Conservation (phyloP, 768 basidiomycete genomes). For the Mycena vitilis region DNA sequence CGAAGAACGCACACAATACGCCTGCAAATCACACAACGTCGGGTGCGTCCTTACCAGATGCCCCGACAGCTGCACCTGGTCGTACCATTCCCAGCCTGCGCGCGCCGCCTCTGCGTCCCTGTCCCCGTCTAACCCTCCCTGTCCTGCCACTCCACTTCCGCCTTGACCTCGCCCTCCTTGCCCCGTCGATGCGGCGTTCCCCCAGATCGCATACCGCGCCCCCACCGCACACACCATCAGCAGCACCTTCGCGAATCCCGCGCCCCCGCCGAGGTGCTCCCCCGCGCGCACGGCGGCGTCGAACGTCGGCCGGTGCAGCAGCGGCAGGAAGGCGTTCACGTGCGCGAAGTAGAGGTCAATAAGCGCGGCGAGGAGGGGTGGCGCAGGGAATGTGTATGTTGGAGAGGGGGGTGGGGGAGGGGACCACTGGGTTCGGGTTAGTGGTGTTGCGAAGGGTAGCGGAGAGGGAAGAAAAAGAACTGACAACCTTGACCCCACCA, state of each 20-base stretch:
- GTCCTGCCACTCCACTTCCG: no score
- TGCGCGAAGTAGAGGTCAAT: conserved; percentile 75
- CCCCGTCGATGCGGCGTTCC: no score
- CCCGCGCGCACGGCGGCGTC: conserved; percentile 50
- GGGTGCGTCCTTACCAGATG: conserved; percentile 72
- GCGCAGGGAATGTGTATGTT: conserved; percentile 59
- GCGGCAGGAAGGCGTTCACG: conserved; percentile 66
- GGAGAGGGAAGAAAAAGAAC: no score
- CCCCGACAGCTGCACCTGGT: conserved; percentile 74
- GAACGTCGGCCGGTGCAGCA: conserved; percentile 81
- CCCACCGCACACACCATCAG: conserved; percentile 80
- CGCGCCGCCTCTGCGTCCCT: conserved; percentile 69
- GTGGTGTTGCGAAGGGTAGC: conserved; percentile 43
- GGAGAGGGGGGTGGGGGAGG: not conserved
- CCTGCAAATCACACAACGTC: conserved; percentile 78
- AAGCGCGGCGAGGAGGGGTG: conserved; percentile 62
- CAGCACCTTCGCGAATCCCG: conserved; percentile 70
- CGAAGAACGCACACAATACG: conserved; percentile 64
- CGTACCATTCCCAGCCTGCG: conserved; percentile 76
- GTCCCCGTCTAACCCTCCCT: no score
- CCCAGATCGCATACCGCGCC: conserved; percentile 65
- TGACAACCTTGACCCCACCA: no score
- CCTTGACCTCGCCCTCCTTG: no score
- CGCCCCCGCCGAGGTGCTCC: conserved; percentile 60
- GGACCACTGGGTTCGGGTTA: conserved; percentile 52